Evolutionary conservation across 495 filamentous ascomycete genomes (phyloP).

Genomic region (Neurospora sp.): DNA sequence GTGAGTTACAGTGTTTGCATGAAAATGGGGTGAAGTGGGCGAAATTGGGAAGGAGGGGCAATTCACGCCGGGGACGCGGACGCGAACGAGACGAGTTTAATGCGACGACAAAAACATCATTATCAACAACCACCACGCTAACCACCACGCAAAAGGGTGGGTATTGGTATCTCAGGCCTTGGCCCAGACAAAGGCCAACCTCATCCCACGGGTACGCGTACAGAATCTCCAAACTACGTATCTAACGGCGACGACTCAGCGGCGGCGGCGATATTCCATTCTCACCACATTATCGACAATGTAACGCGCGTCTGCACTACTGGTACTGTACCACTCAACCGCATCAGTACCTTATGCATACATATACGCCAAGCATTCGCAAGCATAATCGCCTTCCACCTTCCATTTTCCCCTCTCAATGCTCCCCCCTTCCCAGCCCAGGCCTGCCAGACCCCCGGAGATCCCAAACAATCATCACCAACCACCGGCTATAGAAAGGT

Average conservation of each 20-base stretch:
- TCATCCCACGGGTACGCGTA: not conserved
- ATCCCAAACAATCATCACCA: not conserved
- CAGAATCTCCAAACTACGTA: not conserved
- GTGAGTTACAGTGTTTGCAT: slow-evolving; percentile 1
- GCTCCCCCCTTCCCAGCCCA: not conserved
- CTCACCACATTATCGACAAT: not conserved
- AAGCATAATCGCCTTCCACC: not conserved
- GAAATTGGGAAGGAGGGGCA: not conserved
- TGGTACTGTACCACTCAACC: not conserved
- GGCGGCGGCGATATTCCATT: not conserved
- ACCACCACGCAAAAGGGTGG: not conserved
- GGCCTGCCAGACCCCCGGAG: not conserved
- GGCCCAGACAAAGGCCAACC: too few relatives aligned
- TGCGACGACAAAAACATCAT: not conserved
- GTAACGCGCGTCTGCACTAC: not conserved
- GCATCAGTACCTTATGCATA: not conserved
- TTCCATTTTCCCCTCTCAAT: not conserved
- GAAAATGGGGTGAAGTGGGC: not conserved
- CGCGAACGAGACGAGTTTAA: not conserved
- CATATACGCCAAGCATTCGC: not conserved
- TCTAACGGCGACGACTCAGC: not conserved
- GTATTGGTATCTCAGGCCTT: too few relatives aligned
- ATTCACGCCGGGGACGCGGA: not conserved
- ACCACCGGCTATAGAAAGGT: not conserved
- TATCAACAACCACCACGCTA: not conserved